A percentile compares a stretch with the other conserved stretches of the same genome.
Evolutionary conservation across 1,284 basidiomycete species (phyloP).

Genomic region (Ganoderma sinense): DNA sequence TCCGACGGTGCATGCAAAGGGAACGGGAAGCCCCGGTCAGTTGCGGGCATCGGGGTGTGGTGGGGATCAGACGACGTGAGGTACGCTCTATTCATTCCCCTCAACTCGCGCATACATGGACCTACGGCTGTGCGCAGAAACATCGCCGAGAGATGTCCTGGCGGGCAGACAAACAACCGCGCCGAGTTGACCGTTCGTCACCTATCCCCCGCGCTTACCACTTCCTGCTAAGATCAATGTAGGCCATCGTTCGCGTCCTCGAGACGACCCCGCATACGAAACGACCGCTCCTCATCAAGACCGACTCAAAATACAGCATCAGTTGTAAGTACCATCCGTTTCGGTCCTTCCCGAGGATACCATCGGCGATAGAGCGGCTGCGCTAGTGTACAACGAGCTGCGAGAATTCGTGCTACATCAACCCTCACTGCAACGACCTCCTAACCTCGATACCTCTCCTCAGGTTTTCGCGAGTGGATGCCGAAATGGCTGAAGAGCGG

Average conservation of each 20-base stretch:
- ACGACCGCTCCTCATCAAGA: conserved; percentile 69
- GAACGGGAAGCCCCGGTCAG: conserved; percentile 68
- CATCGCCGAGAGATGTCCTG: conserved; percentile 80
- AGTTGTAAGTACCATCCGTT: conserved; percentile 52
- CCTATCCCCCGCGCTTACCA: not conserved
- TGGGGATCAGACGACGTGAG: conserved; percentile 70
- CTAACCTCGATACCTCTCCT: not conserved
- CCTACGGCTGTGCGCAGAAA: conserved; percentile 55
- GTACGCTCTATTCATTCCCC: conserved; percentile 42
- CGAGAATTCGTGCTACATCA: not conserved
- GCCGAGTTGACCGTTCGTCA: conserved; percentile 80
- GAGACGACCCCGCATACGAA: conserved; percentile 66
- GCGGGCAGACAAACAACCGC: conserved; percentile 87
- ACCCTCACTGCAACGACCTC: not conserved
- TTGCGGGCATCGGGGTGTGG: conserved; percentile 82
- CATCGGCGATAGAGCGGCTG: not conserved
- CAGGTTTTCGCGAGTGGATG: conserved; percentile 76
- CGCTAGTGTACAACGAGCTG: not conserved
- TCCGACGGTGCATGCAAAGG: conserved; percentile 83
- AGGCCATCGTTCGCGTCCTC: conserved; percentile 81
- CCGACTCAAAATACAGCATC: conserved; percentile 82
- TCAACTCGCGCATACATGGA: not conserved
- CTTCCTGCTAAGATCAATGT: conserved; percentile 6
- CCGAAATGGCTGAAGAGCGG: conserved; percentile 61
- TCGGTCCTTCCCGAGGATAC: not conserved